Evolutionary conservation across 441 rosid genomes (phyloP), one percentile per base, ranked within the genome.

Genomic region (Eutrema salsugineum): DNA sequence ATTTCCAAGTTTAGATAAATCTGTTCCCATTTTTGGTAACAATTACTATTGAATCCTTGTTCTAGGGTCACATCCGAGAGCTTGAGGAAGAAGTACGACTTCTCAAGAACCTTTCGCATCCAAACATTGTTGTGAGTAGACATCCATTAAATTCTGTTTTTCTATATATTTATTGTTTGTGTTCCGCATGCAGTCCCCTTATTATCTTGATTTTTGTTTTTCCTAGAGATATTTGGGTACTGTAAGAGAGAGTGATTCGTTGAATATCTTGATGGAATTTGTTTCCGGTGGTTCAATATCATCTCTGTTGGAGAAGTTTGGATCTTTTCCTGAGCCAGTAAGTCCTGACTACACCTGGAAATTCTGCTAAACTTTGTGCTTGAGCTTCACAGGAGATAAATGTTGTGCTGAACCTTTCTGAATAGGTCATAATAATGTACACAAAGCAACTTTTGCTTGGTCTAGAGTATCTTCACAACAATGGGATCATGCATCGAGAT

Each of bases 81-180:
- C 95, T 96, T 15, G 99, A 96, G 79, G 98, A 96, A 79, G 99
- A 96, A 86, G 97, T 96, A 68, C 86, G 86, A 70, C 90, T 96
- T 70, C 87, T 96, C 16, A 89, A 87, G 86, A 96, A 91, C 78
- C 96, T 93, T 68, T 83, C 94, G 3, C 99, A 96, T 82, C 93
- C 88, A 47, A 93, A 96, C 73, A 96, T 96, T 42, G 98, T 96
- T 78, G 97, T 96, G 85, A 90, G 97, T 83, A 27, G 65, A 4
- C 27, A 53, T 60, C 30, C 15, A 39, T 65, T 36, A 0, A 20
- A 5, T 44, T 55, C 48, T 17, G 12, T 19, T 11, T 32, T 30
- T 35, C 5, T 10, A 8, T 3, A 11, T 9, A 0, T 46, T 38
- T 39, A 2, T 32, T 32, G 50, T 61, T 10, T 49, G 40, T 24